phyloP scores from a whole-genome alignment of 768 basidiomycete species.

The Tylopilus vinaceipallidus region DNA sequence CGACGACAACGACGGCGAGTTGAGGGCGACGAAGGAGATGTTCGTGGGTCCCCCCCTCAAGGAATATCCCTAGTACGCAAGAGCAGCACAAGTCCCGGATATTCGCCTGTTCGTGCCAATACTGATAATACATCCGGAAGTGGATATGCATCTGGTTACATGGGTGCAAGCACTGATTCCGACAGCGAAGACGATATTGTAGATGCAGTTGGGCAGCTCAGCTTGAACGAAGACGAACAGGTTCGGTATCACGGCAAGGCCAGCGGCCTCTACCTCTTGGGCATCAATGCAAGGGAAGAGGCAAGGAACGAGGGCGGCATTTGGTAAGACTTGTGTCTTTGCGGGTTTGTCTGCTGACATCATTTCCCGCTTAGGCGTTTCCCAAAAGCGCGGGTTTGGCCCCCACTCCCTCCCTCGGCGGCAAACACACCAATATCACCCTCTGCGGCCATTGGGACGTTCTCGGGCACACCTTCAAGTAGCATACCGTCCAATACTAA shows the following conservation, averaged over 20 bases:
- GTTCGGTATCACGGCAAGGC: slow-evolving; percentile 86
- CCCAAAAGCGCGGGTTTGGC: slow-evolving; percentile 89
- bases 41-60: slow-evolving; percentile 6
- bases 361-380: slow-evolving; percentile 57
- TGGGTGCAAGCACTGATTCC: slow-evolving; percentile 32
- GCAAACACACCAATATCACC: slow-evolving; percentile 25
- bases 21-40: slow-evolving; percentile 13
- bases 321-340: slow-evolving; percentile 44
- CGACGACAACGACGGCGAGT: slow-evolving; percentile 54
- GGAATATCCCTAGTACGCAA: slow-evolving; percentile 7
- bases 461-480: not conserved
- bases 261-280: slow-evolving; percentile 75
- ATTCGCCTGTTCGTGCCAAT: slow-evolving; percentile 15
- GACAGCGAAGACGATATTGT: slow-evolving; percentile 47
- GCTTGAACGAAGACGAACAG: slow-evolving; percentile 83
- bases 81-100: slow-evolving; percentile 18
- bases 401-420: slow-evolving; percentile 42
- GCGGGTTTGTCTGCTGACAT: slow-evolving; percentile 17
- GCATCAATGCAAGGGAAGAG: slow-evolving; percentile 57
- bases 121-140: slow-evolving; percentile 13
- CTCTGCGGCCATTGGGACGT: slow-evolving; percentile 5
- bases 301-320: slow-evolving; percentile 73
- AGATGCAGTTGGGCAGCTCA: slow-evolving; percentile 81
- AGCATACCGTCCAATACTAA: slow-evolving; percentile 9
- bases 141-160: slow-evolving; percentile 25